Evolutionary conservation across 306 rosid species (phyloP), one percentile per base, ranked within the genome.

Genomic region (Fagus crenata): DNA sequence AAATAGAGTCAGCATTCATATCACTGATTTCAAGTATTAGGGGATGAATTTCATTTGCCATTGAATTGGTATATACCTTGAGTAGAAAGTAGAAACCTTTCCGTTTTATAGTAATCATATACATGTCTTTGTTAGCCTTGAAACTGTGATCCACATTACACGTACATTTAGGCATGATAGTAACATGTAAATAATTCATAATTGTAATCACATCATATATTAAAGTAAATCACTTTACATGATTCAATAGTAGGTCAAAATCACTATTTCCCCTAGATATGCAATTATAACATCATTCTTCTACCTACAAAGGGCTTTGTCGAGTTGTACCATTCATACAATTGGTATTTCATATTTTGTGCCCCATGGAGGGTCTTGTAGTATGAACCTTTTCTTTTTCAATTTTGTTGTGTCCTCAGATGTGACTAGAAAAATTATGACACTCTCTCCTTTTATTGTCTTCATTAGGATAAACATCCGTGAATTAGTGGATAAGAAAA

Each of bases 201-300:
- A 46, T 46, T 46, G 51, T 46, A 46, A 46, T 14, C 51, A 46
- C 14, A 46, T 46, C 28, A 22, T 22, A 22, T 46, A 46, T 46
- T 46, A 46, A 46, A 46, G 51, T 9, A 46, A 46, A 46, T 46
- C 51, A 46, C 51, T 46, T 46, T 46, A 46, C 8, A 7, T 46
- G 8, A 46, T 46, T 46, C 51, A 46, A 46, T 46, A 46, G 51
- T 46, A 46, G 14, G 51, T 46, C 51, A 46, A 46, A 46, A 46
- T 46, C 11, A 46, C 51, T 46, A 46, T 46, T 9, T 4, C 76
- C 17, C n/a, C 41, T 17, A 14, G 18, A 40, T 69, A 46, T 56
- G 31, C 56, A 46, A 58, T 37, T 49, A 43, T 18, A 42, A 78
- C 51, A 78, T 49, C 74, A 36, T 58, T 60, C 60, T 32, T 60